Evolutionary conservation across 257 asterid genomes (phyloP), one percentile per base, ranked within the genome.

Genomic region (Lavandula angustifolia): DNA sequence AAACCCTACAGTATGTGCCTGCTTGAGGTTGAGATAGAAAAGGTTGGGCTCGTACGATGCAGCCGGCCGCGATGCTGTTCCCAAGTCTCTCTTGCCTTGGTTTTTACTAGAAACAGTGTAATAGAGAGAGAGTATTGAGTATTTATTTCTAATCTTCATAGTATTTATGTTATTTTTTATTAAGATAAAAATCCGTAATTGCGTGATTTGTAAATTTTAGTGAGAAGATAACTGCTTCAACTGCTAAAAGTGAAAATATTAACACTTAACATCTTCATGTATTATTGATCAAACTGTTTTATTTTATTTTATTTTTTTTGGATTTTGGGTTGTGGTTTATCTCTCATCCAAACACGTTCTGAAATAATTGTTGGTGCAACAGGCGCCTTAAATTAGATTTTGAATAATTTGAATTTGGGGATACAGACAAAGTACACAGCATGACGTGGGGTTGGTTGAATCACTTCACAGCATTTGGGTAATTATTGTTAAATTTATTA

Each of bases 351-450:
- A 74, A 74, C 75, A 67, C 35, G 56, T n/a, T 41, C 40, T 31
- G 1, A 10, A 10, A 12, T 54, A 27, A 54, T 43, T 35, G 33
- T 56, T 35, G 12, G 41, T 1, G 5, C 47, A 27, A 37, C 62
- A 62, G 33, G 75, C 78, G 78, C 68, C 72, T 33, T 69, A 51
- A 64, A 69, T 67, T 44, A 33, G 51, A 60, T 40, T 73, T 73
- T 48, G 65, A 65, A 32, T 57, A 17, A 35, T 63, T 49, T 8
- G 29, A 11, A 2, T 67, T 57, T 55, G 52, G 16, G 64, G 52
- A 68, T 27, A 7, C 12, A 35, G 60, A 62, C 60, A 35, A 27
- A 10, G 27, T 17, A 17, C 32, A 44, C 4, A 5, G 13, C 42
- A 17, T 22, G 68, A 11, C 58, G 60, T 46, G 66, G 78, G 66